Percentiles rank a stretch among this genome's conserved stretches.
Conservation (phyloP, 176 grass and related monocot genomes). For the Saccharum spontaneum region DNA sequence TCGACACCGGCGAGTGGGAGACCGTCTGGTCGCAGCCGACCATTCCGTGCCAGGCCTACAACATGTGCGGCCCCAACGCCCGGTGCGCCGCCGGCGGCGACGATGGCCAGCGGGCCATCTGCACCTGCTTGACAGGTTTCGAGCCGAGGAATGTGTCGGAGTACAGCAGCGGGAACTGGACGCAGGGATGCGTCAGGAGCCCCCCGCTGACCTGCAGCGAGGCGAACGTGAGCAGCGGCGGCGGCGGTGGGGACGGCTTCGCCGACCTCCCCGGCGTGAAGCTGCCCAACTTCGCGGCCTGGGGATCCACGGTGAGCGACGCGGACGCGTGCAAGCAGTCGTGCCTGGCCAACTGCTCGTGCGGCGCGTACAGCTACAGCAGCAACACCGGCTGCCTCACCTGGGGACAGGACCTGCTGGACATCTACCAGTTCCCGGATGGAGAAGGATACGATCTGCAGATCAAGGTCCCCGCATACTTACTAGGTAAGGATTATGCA, state of each 20-base stretch:
- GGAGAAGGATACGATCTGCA: constrained; percentile 53
- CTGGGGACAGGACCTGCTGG: constrained; percentile 72
- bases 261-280: constrained; percentile 53
- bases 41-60: constrained; percentile 55
- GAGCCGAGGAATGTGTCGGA: constrained; percentile 37
- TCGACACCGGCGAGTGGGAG: constrained; percentile 39
- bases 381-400: constrained; percentile 50
- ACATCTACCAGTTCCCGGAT: constrained; percentile 65
- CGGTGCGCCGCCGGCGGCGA: constrained; percentile 36
- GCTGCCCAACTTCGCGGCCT: constrained; percentile 66
- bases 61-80: constrained; percentile 66
- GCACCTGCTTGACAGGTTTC: constrained; percentile 60
- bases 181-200: constrained; percentile 61
- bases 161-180: constrained; percentile 46
- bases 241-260: constrained; percentile 40
- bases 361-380: constrained; percentile 63
- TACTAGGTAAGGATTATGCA: constrained; percentile 40
- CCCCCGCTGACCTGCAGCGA: constrained; percentile 10
- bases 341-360: constrained; percentile 73
- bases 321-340: constrained; percentile 35
- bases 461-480: constrained; percentile 53
- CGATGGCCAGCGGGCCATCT: constrained; percentile 10
- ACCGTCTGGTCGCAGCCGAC: constrained; percentile 59
- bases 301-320: constrained; percentile 32
- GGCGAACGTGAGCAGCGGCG: constrained; percentile 14